Conservation (phyloP, 2,329 filamentous ascomycete species). For the Sarocladiaceae sp. region DNA sequence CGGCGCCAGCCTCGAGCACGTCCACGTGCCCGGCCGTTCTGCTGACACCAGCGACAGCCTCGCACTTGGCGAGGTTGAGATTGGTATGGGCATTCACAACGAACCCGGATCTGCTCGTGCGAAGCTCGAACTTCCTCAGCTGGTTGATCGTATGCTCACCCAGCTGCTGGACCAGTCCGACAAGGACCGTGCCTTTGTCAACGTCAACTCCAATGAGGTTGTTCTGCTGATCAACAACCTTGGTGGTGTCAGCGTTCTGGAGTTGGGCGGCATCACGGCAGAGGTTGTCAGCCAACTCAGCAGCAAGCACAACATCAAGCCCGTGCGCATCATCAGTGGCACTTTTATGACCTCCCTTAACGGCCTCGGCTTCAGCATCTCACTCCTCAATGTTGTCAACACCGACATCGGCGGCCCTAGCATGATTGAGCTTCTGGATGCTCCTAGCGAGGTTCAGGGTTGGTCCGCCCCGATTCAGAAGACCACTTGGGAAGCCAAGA, state of each 20-base stretch:
- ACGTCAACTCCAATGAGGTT: conserved; percentile 55
- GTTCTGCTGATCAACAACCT: conserved; percentile 71
- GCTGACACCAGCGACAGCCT: conserved; percentile 50
- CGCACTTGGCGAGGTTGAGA: conserved; percentile 49
- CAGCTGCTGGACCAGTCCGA: conserved; percentile 62
- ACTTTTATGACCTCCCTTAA: conserved; percentile 77
- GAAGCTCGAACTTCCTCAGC: conserved; percentile 43
- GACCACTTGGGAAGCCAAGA: conserved; percentile 56
- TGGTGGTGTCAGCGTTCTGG: conserved; percentile 65
- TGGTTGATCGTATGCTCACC: conserved; percentile 60
- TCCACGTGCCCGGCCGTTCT: conserved; percentile 82
- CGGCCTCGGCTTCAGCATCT: conserved; percentile 68
- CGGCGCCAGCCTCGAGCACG: conserved; percentile 78
- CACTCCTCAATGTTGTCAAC: conserved; percentile 57
- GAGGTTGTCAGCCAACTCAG: conserved; percentile 61
- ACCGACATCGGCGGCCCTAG: conserved; percentile 52
- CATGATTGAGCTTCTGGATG: conserved; percentile 65
- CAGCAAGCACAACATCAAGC: conserved; percentile 50
- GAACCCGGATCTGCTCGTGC: conserved; percentile 52
- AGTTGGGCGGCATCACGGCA: conserved; percentile 64
- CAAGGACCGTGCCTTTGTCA: conserved; percentile 63
- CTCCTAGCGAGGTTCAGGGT: conserved; percentile 61
- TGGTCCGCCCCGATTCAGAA: conserved; percentile 61
- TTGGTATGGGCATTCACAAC: conserved; percentile 77
- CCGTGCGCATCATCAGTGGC: conserved; percentile 59